Base-by-base conservation (phyloP, 169 alveolate genomes). In the Theileria parva region DNA sequence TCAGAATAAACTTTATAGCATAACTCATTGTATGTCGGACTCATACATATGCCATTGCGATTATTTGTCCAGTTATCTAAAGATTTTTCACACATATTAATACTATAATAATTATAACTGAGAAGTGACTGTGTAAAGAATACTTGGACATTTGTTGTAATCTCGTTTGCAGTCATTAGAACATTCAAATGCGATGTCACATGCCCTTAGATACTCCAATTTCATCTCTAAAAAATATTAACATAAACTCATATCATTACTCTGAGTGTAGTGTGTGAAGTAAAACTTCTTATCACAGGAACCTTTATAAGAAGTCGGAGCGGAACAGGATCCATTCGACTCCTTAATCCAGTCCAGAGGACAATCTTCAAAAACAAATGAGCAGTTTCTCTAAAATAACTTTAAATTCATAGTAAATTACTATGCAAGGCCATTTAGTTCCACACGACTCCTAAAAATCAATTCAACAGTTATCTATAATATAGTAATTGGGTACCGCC, bases 181-280 rank as follows among this genome's bases (percentile, higher is more conserved):
- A 63, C 88, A 81, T 28, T 81, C 88, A 71, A 81, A 81, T 15
- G 88, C 74, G 60, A 83, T 83, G n/a, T 83, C 83, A 57, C 89
- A 83, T 27, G 63, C 68, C 2, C 28, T 23, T 23, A 39, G 72
- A 12, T 28, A 15, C 27, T 83, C 69, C 48, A 74, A 55, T 69
- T 83, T 83, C 89, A 83, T 83, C 25, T 83, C 88, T 81, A 50
- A 37, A 65, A 3, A 17, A 23, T 11, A 6, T 7, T 11, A n/a
- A 34, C 30, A 9, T 34, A 27, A 19, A 15, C 0, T 23, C 21
- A 70, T 30, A 60, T 0, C 57, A 74, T 1, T 44, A 81, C 88
- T 80, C 37, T 68, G 89, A n/a, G 89, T 83, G 25, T 77, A 83
- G 59, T 83, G 77, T 17, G 86, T 83, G 70, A 83, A 83, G 74